Percentiles rank a stretch among this genome's conserved stretches.
These are phyloP conservation scores for Bigelowiella natans DNA, from an alignment of 78 protist genomes.

Conservation along the genomic window DNA sequence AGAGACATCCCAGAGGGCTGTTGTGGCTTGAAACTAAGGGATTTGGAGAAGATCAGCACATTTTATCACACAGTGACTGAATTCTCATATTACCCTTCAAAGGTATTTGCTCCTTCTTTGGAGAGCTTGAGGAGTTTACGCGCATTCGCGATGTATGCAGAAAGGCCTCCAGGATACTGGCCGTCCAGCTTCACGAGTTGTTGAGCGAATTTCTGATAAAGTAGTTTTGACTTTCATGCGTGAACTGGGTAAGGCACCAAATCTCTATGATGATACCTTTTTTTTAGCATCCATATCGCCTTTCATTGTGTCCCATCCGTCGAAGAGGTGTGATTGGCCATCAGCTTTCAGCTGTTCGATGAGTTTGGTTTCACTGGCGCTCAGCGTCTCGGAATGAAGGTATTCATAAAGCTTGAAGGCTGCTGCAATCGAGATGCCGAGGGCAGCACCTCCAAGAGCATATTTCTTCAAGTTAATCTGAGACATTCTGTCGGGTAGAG, in stretches of 20 bases:
- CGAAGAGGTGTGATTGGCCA: slow-evolving; percentile 14
- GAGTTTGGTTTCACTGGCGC: neutral
- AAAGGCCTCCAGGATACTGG: slow-evolving; percentile 32
- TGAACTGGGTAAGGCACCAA: neutral
- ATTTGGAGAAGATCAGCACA: neutral
- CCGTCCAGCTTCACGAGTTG: slow-evolving; percentile 13
- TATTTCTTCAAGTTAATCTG: too few species aligned
- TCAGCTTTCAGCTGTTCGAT: neutral
- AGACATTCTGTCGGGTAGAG: too few species aligned
- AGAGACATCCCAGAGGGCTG: neutral
- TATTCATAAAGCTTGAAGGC: too few species aligned
- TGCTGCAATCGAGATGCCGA: too few species aligned
- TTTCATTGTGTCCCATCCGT: neutral
- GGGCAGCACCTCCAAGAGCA: too few species aligned
- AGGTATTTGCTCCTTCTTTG: slow-evolving; percentile 7
- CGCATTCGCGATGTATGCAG: slow-evolving; percentile 11
- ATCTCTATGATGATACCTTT: neutral
- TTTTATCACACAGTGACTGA: neutral
- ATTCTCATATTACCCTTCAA: neutral
- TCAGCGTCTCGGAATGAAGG: too few species aligned
- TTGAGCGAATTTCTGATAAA: neutral
- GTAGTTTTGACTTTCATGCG: neutral
- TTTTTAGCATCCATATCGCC: neutral
- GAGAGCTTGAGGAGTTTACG: slow-evolving; percentile 4
- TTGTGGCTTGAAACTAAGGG: neutral